Evolutionary conservation across 2,329 filamentous ascomycete species (phyloP).

Genomic region (Ascochyta viciae-villosae): DNA sequence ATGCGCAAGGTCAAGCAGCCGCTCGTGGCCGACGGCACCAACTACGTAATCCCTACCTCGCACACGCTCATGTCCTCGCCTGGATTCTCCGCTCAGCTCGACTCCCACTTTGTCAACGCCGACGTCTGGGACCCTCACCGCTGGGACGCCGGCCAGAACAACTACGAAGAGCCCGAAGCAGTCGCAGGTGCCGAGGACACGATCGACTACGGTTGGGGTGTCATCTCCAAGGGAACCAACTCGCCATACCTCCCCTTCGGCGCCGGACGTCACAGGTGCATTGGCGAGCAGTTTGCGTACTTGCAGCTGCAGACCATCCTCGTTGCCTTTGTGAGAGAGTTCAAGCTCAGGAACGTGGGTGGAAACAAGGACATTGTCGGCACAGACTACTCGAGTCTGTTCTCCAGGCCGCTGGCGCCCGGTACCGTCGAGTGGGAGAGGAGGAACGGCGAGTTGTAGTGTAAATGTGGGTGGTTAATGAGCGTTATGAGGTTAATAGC

Average conservation of each 20-base stretch:
- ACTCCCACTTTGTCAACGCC: slow-evolving; percentile 81
- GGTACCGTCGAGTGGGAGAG: slow-evolving; percentile 76
- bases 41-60: slow-evolving; percentile 79
- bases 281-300: slow-evolving; percentile 96
- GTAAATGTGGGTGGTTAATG: slow-evolving; percentile 13
- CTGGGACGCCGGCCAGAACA: slow-evolving; percentile 71
- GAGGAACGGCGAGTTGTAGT: slow-evolving; percentile 54
- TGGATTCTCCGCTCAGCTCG: slow-evolving; percentile 76
- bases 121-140: slow-evolving; percentile 87
- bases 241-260: slow-evolving; percentile 95
- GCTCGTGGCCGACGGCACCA: slow-evolving; percentile 82
- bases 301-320: slow-evolving; percentile 88
- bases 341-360: slow-evolving; percentile 80
- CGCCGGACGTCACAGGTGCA: slow-evolving; percentile 90
- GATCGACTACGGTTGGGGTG: slow-evolving; percentile 91
- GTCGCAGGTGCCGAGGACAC: slow-evolving; percentile 73
- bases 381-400: slow-evolving; percentile 68
- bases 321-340: slow-evolving; percentile 75
- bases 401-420: slow-evolving; percentile 54
- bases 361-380: slow-evolving; percentile 72
- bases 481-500: slow-evolving; percentile 27
- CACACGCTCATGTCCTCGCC: slow-evolving; percentile 87
- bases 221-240: slow-evolving; percentile 87
- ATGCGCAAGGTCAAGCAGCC: slow-evolving; percentile 90
- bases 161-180: slow-evolving; percentile 48